Conservation (phyloP, 495 filamentous ascomycete species). For the Stereocaulon alpinum region DNA sequence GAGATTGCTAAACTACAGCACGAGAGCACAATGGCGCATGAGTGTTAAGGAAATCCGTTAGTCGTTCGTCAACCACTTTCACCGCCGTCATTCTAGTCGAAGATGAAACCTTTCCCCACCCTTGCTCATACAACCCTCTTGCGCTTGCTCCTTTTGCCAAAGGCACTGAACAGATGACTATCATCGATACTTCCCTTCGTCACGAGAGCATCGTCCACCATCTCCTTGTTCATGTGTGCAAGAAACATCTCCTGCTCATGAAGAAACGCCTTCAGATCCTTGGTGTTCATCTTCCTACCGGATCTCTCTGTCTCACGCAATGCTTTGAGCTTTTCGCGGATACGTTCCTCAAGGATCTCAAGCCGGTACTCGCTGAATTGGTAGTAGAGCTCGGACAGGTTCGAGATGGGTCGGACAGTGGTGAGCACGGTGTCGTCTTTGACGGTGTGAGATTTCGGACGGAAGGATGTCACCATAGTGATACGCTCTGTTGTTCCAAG, state of each 20-base stretch:
- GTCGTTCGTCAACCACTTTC: neutral
- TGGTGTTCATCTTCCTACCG: conserved; percentile 33
- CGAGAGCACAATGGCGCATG: neutral
- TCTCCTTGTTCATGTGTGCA: conserved; percentile 45
- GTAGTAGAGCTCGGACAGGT: conserved; percentile 58
- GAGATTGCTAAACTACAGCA: neutral
- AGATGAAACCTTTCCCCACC: neutral
- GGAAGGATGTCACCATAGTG: conserved; percentile 64
- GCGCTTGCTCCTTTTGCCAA: conserved; percentile 8
- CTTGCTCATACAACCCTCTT: conserved; percentile 12
- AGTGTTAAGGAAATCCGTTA: neutral
- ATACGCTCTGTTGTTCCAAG: conserved; percentile 56
- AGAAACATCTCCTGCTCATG: conserved; percentile 45
- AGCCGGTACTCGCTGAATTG: conserved; percentile 62
- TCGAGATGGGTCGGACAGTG: conserved; percentile 54
- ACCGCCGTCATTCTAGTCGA: neutral
- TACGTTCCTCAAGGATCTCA: conserved; percentile 55
- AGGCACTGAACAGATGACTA: conserved; percentile 27
- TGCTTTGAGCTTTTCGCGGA: conserved; percentile 35
- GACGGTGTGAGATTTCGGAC: conserved; percentile 46
- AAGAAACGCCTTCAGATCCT: conserved; percentile 37
- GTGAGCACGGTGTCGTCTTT: conserved; percentile 58
- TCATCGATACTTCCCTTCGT: conserved; percentile 38
- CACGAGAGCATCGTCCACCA: conserved; percentile 45
- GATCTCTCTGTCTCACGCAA: conserved; percentile 36